These are phyloP conservation scores for Ceratorhiza oryzae-sativae DNA, from an alignment of 1,284 basidiomycete species.

Conservation along the genomic window DNA sequence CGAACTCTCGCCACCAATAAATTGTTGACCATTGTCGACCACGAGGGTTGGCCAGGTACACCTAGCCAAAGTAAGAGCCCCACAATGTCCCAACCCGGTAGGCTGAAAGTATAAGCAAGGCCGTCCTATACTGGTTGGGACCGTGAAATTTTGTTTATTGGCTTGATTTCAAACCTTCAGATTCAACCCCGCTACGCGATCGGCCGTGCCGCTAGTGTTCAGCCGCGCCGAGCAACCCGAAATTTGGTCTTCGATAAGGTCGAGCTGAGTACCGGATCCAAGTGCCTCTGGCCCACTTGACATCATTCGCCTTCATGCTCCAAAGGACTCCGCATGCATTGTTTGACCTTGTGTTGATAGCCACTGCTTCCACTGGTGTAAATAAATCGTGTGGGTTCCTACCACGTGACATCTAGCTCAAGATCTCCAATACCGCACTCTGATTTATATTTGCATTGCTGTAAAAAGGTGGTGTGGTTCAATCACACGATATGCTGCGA, in stretches of 20 bases:
- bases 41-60: background rate
- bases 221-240: background rate
- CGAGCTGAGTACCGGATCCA: too few relatives aligned
- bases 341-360: too few relatives aligned
- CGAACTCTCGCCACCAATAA: background rate
- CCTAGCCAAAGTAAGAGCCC: background rate
- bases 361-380: too few relatives aligned
- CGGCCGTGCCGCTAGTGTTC: background rate
- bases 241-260: background rate
- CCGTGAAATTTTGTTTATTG: conserved; percentile 4
- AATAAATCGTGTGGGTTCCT: too few relatives aligned
- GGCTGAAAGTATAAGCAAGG: background rate
- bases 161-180: background rate
- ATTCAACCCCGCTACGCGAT: background rate
- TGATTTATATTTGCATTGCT: too few relatives aligned
- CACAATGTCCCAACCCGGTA: background rate
- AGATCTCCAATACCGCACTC: too few relatives aligned
- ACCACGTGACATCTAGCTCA: too few relatives aligned
- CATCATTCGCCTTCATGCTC: too few relatives aligned
- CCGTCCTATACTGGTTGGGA: background rate
- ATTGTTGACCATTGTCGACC: background rate
- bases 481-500: too few relatives aligned
- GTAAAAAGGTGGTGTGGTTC: too few relatives aligned
- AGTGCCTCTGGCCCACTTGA: too few relatives aligned
- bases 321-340: too few relatives aligned